Evolutionary conservation across 768 basidiomycete genomes (phyloP).

Genomic region (Amanita inopinata): DNA sequence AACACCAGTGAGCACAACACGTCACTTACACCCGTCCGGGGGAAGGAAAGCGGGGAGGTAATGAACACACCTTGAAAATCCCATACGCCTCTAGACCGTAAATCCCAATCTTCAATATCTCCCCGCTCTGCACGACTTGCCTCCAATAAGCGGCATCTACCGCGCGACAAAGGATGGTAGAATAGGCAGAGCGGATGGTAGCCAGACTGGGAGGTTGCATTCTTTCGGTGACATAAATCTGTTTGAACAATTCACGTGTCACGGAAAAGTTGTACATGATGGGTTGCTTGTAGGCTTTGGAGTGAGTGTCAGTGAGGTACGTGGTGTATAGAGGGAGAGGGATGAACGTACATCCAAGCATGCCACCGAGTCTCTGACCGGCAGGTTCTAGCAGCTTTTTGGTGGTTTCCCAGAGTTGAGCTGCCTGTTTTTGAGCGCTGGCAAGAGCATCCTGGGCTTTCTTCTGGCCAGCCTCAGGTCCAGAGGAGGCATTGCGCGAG

Average conservation of each 20-base stretch:
- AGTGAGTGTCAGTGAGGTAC: conserved; percentile 7
- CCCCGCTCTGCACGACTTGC: conserved; percentile 47
- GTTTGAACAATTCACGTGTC: conserved; percentile 63
- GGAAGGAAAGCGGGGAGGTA: too few relatives aligned
- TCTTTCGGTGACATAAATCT: conserved; percentile 63
- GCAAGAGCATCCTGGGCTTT: conserved; percentile 62
- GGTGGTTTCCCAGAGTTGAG: conserved; percentile 40
- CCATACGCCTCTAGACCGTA: conserved; percentile 85
- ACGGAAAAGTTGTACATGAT: conserved; percentile 73
- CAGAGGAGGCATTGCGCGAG: conserved; percentile 35
- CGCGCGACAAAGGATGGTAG: conserved; percentile 54
- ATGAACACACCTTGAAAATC: conserved; percentile 65
- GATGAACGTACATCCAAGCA: conserved; percentile 36
- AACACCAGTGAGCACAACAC: background rate
- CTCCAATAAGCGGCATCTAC: conserved; percentile 52
- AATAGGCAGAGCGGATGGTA: conserved; percentile 48
- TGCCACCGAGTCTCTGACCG: conserved; percentile 42
- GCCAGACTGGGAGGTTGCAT: conserved; percentile 60
- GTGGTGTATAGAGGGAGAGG: background rate
- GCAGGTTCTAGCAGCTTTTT: conserved; percentile 36
- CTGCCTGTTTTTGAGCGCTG: conserved; percentile 46
- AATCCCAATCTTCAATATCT: conserved; percentile 56
- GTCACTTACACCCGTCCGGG: background rate
- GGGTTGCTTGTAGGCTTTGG: conserved; percentile 62
- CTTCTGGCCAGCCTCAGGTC: conserved; percentile 45